Percentiles rank a stretch among this genome's conserved stretches.
These are phyloP conservation scores for Boletus sp. DNA, from an alignment of 1,284 basidiomycete genomes.

Conservation along the genomic window DNA sequence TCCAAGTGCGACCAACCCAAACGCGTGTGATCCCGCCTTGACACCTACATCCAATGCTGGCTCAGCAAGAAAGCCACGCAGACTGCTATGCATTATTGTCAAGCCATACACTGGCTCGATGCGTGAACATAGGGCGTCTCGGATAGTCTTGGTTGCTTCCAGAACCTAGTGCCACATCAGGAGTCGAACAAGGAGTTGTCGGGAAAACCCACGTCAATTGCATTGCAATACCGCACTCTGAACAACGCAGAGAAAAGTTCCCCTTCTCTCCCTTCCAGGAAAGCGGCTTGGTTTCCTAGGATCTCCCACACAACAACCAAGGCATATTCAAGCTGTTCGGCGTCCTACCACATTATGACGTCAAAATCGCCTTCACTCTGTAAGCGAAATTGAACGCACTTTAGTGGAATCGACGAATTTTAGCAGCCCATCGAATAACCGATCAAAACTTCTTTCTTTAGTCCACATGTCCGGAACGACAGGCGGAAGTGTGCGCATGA, in stretches of 20 bases:
- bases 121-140: slow-evolving; percentile 63
- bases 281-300: slow-evolving; percentile 59
- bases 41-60: slow-evolving; percentile 44
- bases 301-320: slow-evolving; percentile 75
- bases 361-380: neutral
- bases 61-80: slow-evolving; percentile 59
- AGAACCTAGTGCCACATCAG: slow-evolving; percentile 49
- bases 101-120: slow-evolving; percentile 80
- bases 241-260: slow-evolving; percentile 65
- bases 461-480: slow-evolving; percentile 60
- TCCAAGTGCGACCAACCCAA: slow-evolving; percentile 75
- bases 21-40: slow-evolving; percentile 67
- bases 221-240: slow-evolving; percentile 62
- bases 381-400: slow-evolving; percentile 37
- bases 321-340: slow-evolving; percentile 65
- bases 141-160: slow-evolving; percentile 74
- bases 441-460: slow-evolving; percentile 60
- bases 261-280: slow-evolving; percentile 69
- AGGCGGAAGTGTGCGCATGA: slow-evolving; percentile 39
- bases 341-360: slow-evolving; percentile 40
- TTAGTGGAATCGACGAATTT: slow-evolving; percentile 54
- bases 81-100: slow-evolving; percentile 69
- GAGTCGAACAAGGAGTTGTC: slow-evolving; percentile 8
- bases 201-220: slow-evolving; percentile 50
- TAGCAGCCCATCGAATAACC: slow-evolving; percentile 58